Evolutionary conservation across 257 asterid genomes (phyloP).

Genomic region (Osmanthus fragrans): DNA sequence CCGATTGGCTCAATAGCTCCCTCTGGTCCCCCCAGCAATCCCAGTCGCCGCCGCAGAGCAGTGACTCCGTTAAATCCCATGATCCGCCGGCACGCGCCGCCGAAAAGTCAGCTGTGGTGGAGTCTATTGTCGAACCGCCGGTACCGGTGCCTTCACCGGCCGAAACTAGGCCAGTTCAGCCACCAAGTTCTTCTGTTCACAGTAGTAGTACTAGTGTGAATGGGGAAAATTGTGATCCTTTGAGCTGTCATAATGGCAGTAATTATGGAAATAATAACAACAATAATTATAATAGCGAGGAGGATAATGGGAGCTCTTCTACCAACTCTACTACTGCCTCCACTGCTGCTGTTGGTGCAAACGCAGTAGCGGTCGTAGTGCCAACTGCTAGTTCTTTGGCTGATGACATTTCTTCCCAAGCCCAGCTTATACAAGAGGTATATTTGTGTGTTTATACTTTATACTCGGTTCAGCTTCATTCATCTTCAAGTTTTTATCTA

Average conservation of each 20-base stretch:
- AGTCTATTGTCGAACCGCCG: constrained; percentile 33
- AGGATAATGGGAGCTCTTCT: constrained; percentile 35
- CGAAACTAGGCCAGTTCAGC: constrained; percentile 27
- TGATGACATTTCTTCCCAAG: constrained; percentile 61
- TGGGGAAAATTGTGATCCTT: constrained; percentile 57
- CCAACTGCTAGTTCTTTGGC: constrained; percentile 32
- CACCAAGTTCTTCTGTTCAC: constrained; percentile 27
- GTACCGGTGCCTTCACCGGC: constrained; percentile 38
- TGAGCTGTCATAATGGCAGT: constrained; percentile 30
- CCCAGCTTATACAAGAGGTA: constrained; percentile 78
- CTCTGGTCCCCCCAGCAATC: constrained; percentile 60
- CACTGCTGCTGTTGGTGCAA: constrained; percentile 33
- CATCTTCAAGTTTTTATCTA: not conserved
- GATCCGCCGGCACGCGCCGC: constrained; percentile 10
- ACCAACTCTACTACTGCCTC: constrained; percentile 31
- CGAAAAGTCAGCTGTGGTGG: constrained; percentile 24
- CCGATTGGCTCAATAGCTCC: constrained; percentile 87
- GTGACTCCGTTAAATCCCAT: constrained; percentile 1
- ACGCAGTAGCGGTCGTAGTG: constrained; percentile 10
- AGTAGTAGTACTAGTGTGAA: constrained; percentile 23
- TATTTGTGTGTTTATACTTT: too few relatives aligned
- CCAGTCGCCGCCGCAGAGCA: constrained; percentile 15
- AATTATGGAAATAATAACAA: constrained; percentile 28
- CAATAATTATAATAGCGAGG: constrained; percentile 24
- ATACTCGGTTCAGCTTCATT: not conserved